Evolutionary conservation across 495 filamentous ascomycete genomes (phyloP).

Genomic region (Amorphotheca resinae): DNA sequence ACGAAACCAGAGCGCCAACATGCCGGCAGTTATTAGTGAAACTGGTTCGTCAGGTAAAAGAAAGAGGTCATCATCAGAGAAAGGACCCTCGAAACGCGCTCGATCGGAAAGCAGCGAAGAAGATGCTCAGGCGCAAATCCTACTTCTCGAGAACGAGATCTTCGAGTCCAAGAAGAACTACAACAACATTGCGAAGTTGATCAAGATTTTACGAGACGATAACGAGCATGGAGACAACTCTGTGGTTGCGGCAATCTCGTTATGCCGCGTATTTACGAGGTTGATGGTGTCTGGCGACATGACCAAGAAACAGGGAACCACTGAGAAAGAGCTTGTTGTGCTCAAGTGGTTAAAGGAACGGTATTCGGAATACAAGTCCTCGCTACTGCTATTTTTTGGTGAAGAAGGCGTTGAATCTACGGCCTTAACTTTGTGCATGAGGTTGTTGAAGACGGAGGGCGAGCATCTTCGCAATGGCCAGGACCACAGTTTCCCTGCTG

Average conservation of each 20-base stretch:
- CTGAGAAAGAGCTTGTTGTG: slow-evolving; percentile 63
- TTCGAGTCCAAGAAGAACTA: slow-evolving; percentile 77
- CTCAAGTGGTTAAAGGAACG: slow-evolving; percentile 67
- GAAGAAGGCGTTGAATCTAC: slow-evolving; percentile 40
- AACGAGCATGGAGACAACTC: slow-evolving; percentile 27
- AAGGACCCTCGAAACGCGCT: slow-evolving; percentile 28
- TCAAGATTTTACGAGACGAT: slow-evolving; percentile 41
- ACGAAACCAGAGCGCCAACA: slow-evolving; percentile 6
- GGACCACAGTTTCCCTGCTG: slow-evolving; percentile 50
- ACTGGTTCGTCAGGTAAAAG: slow-evolving; percentile 25
- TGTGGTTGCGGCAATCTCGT: slow-evolving; percentile 56
- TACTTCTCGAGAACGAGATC: slow-evolving; percentile 63
- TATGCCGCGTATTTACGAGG: slow-evolving; percentile 82
- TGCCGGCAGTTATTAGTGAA: slow-evolving; percentile 9
- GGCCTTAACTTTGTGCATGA: slow-evolving; percentile 69
- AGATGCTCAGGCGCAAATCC: slow-evolving; percentile 44
- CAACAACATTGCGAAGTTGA: slow-evolving; percentile 75
- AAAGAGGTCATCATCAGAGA: slow-evolving; percentile 27
- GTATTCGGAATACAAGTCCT: slow-evolving; percentile 53
- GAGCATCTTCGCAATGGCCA: slow-evolving; percentile 45
- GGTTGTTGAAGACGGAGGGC: slow-evolving; percentile 64
- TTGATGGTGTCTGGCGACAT: slow-evolving; percentile 67
- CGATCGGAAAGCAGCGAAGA: slow-evolving; percentile 31
- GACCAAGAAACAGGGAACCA: slow-evolving; percentile 43
- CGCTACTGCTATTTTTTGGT: slow-evolving; percentile 40